A percentile compares a stretch with the other conserved stretches of the same genome.
Evolutionary conservation across 768 basidiomycete genomes (phyloP).

Genomic region (Sarcodon sp.): DNA sequence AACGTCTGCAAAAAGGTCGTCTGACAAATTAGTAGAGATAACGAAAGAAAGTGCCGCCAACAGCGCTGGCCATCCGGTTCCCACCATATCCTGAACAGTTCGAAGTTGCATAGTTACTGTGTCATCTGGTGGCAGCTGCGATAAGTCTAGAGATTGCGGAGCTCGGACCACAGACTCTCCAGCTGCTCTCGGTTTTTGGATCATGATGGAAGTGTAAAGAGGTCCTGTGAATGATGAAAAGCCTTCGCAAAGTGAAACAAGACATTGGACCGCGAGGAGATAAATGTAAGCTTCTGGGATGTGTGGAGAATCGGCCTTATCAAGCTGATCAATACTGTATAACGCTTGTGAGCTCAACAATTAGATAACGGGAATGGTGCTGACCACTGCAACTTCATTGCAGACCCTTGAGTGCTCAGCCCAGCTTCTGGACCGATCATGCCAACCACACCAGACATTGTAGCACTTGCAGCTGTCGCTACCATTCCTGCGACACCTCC

Average conservation of each 20-base stretch:
- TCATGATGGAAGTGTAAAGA: constrained; percentile 58
- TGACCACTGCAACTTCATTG: constrained; percentile 89
- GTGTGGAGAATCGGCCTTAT: constrained; percentile 89
- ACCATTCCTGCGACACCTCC: constrained; percentile 73
- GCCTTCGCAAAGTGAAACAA: constrained; percentile 79
- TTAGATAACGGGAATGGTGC: constrained; percentile 11
- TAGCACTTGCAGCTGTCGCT: constrained; percentile 71
- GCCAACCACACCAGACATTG: constrained; percentile 73
- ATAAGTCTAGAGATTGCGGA: constrained; percentile 59
- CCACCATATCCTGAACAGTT: constrained; percentile 67
- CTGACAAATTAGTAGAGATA: constrained; percentile 83
- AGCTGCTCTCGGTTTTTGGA: constrained; percentile 46
- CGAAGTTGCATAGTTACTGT: constrained; percentile 42
- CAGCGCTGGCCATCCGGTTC: constrained; percentile 84
- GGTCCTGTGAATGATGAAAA: constrained; percentile 64
- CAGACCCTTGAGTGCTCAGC: constrained; percentile 56
- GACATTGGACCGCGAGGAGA: constrained; percentile 80
- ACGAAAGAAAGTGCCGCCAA: constrained; percentile 85
- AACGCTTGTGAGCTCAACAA: neutral
- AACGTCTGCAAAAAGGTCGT: constrained; percentile 83
- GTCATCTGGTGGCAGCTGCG: constrained; percentile 39
- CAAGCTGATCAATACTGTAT: constrained; percentile 87
- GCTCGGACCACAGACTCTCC: constrained; percentile 58
- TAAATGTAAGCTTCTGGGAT: constrained; percentile 94
- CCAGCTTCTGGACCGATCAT: constrained; percentile 69